Base-by-base conservation (phyloP, 2,329 filamentous ascomycete species). In the Allantophomopsis cytisporea region DNA sequence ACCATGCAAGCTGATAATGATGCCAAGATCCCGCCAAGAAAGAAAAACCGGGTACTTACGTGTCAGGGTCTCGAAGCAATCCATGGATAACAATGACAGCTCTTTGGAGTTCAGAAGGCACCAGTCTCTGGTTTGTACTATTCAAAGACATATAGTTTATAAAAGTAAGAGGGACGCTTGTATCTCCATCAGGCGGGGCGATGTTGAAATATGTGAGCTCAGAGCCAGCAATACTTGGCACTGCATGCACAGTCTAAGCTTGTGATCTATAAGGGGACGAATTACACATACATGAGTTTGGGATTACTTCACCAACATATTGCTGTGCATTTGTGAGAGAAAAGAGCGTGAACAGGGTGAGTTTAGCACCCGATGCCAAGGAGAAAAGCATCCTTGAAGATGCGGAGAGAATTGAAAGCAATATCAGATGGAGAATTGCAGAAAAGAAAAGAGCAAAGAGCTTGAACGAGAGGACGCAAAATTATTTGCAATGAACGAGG, bases 11-110 rank as follows among this genome's bases (percentile, higher is more conserved):
- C 7, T 7, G 7, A 20, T 4, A 4, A 20, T 20, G 18, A 4
- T 4, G 18, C 28, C 14, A 4, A 13, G 4, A 18, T 34, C n/a
- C 14, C n/a, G n/a, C 14, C 4, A 28, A 30, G 31, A n/a, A 35
- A 17, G 18, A 11, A 23, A 6, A 14, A 10, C 6, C 16, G 11
- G 20, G 34, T 14, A 37, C 39, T 31, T 20, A 40, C 39, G 39
- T 40, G 31, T 32, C 33, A 4, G 56, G 55, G 41, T 59, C 55
- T 35, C 57, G 48, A 20, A 54, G 45, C 12, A 54, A 42, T 16
- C 57, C 57, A 40, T 59, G 57, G 20, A 59, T 51, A 44, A 60
- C 47, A 42, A 60, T 49, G 7, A 59, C 50, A n/a, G 50, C 56
- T 36, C 56, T 47, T 43, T 57, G 45, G 35, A 58, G 39, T 11